Conservation (phyloP, 139 green algal genomes). For the Coccomyxa sp. region DNA sequence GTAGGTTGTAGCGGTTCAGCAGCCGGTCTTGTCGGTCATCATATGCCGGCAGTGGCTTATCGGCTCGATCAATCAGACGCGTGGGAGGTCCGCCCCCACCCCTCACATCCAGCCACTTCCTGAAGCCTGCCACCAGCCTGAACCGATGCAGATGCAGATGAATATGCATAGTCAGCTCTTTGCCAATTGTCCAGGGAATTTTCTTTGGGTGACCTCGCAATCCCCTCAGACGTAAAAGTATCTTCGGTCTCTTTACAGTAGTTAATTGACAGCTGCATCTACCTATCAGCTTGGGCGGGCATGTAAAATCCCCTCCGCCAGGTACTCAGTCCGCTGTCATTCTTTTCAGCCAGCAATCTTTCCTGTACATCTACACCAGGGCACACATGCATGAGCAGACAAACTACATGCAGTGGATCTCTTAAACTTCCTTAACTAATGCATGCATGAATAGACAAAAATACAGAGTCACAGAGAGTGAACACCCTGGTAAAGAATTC, state of each 20-base stretch:
- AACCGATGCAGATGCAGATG: no score
- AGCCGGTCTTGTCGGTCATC: background rate
- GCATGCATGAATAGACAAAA: background rate
- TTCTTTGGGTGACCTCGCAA: no score
- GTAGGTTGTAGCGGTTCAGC: constrained; percentile 22
- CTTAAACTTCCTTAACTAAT: background rate
- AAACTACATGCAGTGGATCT: background rate
- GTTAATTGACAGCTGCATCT: background rate
- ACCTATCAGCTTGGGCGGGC: constrained; percentile 4
- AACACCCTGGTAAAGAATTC: no score
- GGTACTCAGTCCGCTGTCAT: background rate
- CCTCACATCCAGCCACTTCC: constrained; percentile 6
- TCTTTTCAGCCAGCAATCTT: background rate
- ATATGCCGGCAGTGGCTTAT: background rate
- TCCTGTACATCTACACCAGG: background rate
- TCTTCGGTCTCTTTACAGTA: background rate
- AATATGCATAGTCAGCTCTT: no score
- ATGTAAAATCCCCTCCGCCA: constrained; percentile 9
- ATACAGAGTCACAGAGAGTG: background rate
- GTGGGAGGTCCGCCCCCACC: background rate
- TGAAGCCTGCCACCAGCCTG: constrained; percentile 5
- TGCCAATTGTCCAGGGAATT: no score
- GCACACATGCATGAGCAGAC: background rate
- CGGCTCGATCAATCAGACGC: no score
- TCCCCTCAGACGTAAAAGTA: background rate